Evolutionary conservation across 164 flowering plant species (phyloP).

Genomic region (Cinnamomum chago): DNA sequence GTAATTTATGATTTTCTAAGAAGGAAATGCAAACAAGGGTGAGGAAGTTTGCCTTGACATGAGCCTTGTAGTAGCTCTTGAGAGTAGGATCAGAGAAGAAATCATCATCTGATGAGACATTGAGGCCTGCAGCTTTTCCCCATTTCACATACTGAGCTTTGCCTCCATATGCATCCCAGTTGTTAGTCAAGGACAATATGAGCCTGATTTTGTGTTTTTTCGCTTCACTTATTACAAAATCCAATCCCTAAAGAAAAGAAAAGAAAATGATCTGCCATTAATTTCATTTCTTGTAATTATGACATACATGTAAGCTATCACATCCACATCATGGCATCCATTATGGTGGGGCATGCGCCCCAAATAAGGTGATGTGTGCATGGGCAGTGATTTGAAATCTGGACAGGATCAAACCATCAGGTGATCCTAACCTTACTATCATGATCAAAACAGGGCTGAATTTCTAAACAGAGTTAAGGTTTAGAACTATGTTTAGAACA

Average conservation of each 20-base stretch:
- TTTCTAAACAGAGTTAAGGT: no score
- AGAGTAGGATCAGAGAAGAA: slow-evolving; percentile 82
- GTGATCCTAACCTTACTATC: no score
- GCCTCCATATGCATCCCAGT: slow-evolving; percentile 95
- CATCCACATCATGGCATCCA: no score
- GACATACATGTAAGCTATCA: neutral
- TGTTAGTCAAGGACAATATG: slow-evolving; percentile 65
- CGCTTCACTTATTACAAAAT: slow-evolving; percentile 95
- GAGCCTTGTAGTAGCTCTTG: slow-evolving; percentile 67
- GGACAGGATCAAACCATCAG: no score
- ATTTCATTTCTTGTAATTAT: neutral
- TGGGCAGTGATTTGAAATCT: no score
- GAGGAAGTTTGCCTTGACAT: slow-evolving; percentile 56
- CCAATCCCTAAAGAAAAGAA: slow-evolving; percentile 57
- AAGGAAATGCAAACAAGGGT: neutral
- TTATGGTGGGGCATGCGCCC: no score
- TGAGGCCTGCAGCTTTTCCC: slow-evolving; percentile 87
- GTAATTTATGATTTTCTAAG: neutral
- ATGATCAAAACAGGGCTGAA: no score
- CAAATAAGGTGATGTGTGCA: no score
- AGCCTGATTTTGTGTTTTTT: slow-evolving; percentile 80
- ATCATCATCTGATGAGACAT: slow-evolving; percentile 75
- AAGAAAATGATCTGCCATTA: neutral
- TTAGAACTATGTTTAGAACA: no score
- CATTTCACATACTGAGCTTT: slow-evolving; percentile 88